These are phyloP conservation scores for Aspergillus sclerotiicarbonarius DNA, from an alignment of 495 filamentous ascomycete species.

Conservation along the genomic window DNA sequence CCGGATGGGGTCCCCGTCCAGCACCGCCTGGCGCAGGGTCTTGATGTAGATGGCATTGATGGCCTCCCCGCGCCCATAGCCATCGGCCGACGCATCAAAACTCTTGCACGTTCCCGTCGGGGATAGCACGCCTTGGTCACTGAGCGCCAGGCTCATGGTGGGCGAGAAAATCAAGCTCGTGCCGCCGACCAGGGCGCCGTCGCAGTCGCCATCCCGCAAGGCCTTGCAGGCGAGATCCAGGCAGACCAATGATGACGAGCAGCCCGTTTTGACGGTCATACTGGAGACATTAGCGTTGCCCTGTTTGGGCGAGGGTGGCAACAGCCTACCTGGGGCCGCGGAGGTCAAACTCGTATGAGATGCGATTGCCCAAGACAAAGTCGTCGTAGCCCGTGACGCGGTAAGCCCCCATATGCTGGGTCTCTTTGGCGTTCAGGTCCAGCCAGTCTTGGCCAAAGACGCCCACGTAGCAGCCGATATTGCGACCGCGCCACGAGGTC, in stretches of 20 bases:
- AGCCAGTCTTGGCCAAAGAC: constrained; percentile 41
- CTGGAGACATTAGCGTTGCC: constrained; percentile 24
- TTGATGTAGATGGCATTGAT: constrained; percentile 37
- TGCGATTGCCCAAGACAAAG: constrained; percentile 30
- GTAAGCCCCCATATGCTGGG: constrained; percentile 21
- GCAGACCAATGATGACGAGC: constrained; percentile 31
- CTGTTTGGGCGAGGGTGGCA: constrained; percentile 13
- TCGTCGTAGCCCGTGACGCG: constrained; percentile 27
- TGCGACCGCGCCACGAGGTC: constrained; percentile 38
- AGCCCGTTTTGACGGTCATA: constrained; percentile 33
- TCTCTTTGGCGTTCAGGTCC: constrained; percentile 29
- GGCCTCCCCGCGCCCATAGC: constrained; percentile 61
- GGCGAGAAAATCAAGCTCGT: constrained; percentile 39
- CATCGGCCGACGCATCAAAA: constrained; percentile 60
- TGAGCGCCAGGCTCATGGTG: constrained; percentile 27
- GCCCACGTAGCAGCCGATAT: constrained; percentile 50
- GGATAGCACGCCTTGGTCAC: constrained; percentile 27
- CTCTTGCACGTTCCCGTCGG: constrained; percentile 43
- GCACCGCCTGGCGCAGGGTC: constrained; percentile 27
- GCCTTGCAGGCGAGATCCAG: constrained; percentile 31
- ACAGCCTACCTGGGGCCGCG: constrained; percentile 21
- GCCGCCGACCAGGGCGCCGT: constrained; percentile 38
- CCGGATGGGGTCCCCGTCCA: constrained; percentile 38
- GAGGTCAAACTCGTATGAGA: constrained; percentile 36
- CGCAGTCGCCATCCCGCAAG: constrained; percentile 34